Base-by-base conservation (phyloP, 192 early-diverging fungal species). In the Phycomyces blakesleeanus region DNA sequence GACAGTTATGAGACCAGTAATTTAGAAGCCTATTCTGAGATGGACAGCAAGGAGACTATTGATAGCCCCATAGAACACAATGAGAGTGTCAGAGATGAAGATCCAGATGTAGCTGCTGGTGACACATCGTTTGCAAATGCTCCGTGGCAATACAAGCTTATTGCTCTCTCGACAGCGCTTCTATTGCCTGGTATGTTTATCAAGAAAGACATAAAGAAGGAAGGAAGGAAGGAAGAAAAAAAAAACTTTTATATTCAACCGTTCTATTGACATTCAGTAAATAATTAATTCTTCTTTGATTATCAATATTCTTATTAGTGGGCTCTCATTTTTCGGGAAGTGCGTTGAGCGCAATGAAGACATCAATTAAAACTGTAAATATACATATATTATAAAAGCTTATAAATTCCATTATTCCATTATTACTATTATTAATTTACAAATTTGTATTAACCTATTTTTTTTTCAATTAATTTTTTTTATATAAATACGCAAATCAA, bases 291-390 rank as follows among this genome's bases (percentile, higher is more conserved):
- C n/a, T 22, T n/a, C n/a, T n/a, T n/a, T n/a, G n/a, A n/a, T n/a
- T n/a, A n/a, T n/a, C 25, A 27, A 66, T 20, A 12, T 55, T 50
- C 22, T 52, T 55, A 39, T 7, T 73, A 87, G 78, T 91, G 51
- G 88, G 88, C 11, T 83, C 79, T 38, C 89, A 91, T 62, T 91
- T 85, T 67, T 81, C 87, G 1, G 72, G 77, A 22, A 85, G 86
- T 44, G 83, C 86, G 51, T 80, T 89, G 20, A 81, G 88, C 3
- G 85, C 87, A 7, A 67, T 91, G 64, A 91, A 91, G 58, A 81
- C 83, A 51, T 83, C 85, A 8, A 70, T 91, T 40, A 86, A 85
- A 63, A 82, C 84, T 77, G 89, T 87, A 84, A 52, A 70, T 27
- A 25, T 24, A 38, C n/a, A n/a, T n/a, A n/a, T n/a, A n/a, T n/a